Percentiles rank a stretch among this genome's conserved stretches.
Conservation (phyloP, 129 eudicot species). For the Rutidosis leptorrhynchoides region DNA sequence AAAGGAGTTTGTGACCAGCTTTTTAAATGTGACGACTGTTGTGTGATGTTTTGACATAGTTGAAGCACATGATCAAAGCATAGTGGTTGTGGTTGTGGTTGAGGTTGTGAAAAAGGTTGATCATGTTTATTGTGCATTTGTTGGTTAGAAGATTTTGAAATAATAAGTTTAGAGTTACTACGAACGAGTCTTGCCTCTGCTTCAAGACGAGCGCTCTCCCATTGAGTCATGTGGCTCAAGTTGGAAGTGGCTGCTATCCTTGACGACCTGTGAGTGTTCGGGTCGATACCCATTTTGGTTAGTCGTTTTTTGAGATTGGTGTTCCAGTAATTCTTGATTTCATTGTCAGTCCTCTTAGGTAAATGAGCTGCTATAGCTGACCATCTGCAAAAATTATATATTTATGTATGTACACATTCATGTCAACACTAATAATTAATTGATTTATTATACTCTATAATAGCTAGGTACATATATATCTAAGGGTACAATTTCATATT, state of each 20-base stretch:
- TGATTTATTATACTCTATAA: no score
- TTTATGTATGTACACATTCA: no score
- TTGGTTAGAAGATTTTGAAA: background rate
- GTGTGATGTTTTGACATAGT: constrained; percentile 31
- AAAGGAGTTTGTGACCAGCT: constrained; percentile 15
- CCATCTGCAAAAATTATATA: constrained; percentile 44
- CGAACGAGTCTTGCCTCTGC: constrained; percentile 43
- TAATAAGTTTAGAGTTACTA: constrained; percentile 12
- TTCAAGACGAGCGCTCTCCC: constrained; percentile 52
- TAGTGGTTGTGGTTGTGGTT: constrained; percentile 16
- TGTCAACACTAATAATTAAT: no score
- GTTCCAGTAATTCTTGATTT: constrained; percentile 31
- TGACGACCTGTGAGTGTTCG: constrained; percentile 43
- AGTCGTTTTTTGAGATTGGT: constrained; percentile 43
- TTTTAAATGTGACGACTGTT: background rate
- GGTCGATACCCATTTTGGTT: constrained; percentile 48
- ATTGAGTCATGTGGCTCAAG: constrained; percentile 49
- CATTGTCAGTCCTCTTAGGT: constrained; percentile 39
- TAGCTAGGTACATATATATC: no score
- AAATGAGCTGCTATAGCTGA: constrained; percentile 38
- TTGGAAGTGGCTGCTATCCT: constrained; percentile 25
- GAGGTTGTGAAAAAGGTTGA: constrained; percentile 5
- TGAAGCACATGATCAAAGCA: constrained; percentile 35
- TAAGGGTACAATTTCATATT: no score
- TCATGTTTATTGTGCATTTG: background rate